Conservation (phyloP, 306 rosid species). For the Begonia peltatifolia region DNA sequence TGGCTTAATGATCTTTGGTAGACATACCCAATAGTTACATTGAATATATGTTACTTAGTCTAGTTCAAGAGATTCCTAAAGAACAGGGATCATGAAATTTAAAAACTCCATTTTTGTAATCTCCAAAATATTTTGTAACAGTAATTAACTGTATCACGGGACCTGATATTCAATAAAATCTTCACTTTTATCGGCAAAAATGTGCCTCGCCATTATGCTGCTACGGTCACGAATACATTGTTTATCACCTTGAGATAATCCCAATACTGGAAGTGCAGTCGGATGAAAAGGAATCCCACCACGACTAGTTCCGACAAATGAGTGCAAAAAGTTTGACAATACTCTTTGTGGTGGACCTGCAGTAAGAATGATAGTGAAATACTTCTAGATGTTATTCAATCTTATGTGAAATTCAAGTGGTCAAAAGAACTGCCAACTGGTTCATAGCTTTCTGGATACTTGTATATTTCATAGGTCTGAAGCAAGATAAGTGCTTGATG, state of each 20-base stretch:
- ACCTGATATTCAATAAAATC: constrained; percentile 91
- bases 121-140: not conserved
- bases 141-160: constrained; percentile 3
- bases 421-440: too few relatives aligned
- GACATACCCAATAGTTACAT: too few relatives aligned
- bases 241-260: constrained; percentile 90
- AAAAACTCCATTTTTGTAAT: too few relatives aligned
- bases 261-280: constrained; percentile 65
- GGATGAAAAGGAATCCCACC: constrained; percentile 87
- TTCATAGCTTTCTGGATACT: too few relatives aligned
- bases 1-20: too few relatives aligned
- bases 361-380: constrained; percentile 1
- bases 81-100: too few relatives aligned
- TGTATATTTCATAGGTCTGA: too few relatives aligned
- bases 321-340: constrained; percentile 77
- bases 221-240: constrained; percentile 90
- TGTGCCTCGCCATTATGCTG: constrained; percentile 98
- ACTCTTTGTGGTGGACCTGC: constrained; percentile 95
- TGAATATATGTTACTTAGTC: too few relatives aligned
- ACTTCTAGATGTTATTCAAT: not conserved
- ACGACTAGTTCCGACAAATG: constrained; percentile 82
- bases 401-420: too few relatives aligned
- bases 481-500: too few relatives aligned
- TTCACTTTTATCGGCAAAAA: constrained; percentile 88
- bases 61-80: too few relatives aligned